These are phyloP conservation scores for Eucalyptus melliodora DNA, from an alignment of 345 rosid species.

Conservation along the genomic window DNA sequence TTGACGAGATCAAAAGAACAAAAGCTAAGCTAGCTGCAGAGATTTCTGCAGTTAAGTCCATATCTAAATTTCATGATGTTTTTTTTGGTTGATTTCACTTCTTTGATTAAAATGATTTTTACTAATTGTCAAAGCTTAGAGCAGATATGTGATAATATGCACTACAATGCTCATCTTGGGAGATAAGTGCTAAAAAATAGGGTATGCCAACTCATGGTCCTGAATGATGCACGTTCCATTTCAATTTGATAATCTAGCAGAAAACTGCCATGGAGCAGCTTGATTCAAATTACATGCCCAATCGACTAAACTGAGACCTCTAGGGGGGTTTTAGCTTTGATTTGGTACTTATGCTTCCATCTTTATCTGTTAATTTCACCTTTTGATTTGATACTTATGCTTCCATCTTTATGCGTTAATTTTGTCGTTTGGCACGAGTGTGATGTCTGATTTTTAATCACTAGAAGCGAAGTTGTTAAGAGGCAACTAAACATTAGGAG, in stretches of 20 bases:
- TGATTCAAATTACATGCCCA: neutral
- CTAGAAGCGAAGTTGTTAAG: too few relatives aligned
- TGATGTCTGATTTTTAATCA: too few relatives aligned
- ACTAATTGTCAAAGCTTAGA: neutral
- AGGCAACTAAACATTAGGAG: too few relatives aligned
- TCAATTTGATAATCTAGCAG: neutral
- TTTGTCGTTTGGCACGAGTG: too few relatives aligned
- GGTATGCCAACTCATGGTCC: neutral
- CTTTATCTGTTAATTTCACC: too few relatives aligned
- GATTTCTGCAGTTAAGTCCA: neutral
- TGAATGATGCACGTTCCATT: neutral
- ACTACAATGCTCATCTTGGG: neutral
- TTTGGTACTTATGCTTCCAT: too few relatives aligned
- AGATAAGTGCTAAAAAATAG: neutral
- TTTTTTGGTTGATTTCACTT: neutral
- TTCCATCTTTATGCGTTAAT: too few relatives aligned
- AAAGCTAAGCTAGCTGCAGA: neutral
- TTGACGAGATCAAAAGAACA: neutral
- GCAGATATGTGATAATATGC: neutral
- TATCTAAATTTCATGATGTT: neutral
- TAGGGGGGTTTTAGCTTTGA: neutral
- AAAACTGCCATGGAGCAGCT: neutral
- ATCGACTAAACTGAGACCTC: neutral
- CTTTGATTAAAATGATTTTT: neutral
- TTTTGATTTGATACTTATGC: too few relatives aligned